A percentile compares a stretch with the other conserved stretches of the same genome.
phyloP scores from a whole-genome alignment of 148 eudicot genomes.

The Silene uniflora region DNA sequence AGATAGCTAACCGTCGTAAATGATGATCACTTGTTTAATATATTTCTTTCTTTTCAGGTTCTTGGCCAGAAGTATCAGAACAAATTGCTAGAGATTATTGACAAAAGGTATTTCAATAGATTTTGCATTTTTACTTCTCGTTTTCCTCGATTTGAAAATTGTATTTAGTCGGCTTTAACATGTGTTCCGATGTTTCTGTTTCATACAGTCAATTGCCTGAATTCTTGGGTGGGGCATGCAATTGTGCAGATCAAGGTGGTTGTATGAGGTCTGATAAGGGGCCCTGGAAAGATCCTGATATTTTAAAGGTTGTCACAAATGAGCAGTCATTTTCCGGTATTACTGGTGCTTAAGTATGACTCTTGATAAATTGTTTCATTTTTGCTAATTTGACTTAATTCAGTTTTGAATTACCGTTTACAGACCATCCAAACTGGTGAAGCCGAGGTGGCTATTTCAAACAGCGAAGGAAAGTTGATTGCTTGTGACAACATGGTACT shows the following conservation, averaged over 20 bases:
- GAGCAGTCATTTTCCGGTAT: not conserved
- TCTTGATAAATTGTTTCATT: not conserved
- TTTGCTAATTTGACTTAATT: not conserved
- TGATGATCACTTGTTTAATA: not conserved
- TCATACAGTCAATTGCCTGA: constrained; percentile 69
- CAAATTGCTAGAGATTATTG: constrained; percentile 78
- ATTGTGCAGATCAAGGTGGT: constrained; percentile 68
- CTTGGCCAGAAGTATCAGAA: constrained; percentile 64
- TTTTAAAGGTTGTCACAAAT: constrained; percentile 45
- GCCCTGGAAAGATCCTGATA: constrained; percentile 75
- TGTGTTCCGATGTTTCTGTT: constrained; percentile 13
- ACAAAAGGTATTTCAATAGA: constrained; percentile 44
- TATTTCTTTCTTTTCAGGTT: constrained; percentile 40
- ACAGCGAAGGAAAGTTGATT: constrained; percentile 37
- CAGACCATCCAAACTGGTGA: constrained; percentile 45
- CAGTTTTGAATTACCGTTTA: not conserved
- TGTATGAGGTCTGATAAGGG: constrained; percentile 80
- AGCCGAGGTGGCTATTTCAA: constrained; percentile 38
- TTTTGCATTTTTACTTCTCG: not conserved
- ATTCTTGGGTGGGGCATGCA: constrained; percentile 73
- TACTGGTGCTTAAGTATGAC: constrained; percentile 1
- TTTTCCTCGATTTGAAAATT: not conserved
- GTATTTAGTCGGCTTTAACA: not conserved
- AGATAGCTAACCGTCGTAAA: not conserved
- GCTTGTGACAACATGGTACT: constrained; percentile 38